Evolutionary conservation across 2,329 filamentous ascomycete species (phyloP), one percentile per base, ranked within the genome.

Genomic region (Arthroderma sp.): DNA sequence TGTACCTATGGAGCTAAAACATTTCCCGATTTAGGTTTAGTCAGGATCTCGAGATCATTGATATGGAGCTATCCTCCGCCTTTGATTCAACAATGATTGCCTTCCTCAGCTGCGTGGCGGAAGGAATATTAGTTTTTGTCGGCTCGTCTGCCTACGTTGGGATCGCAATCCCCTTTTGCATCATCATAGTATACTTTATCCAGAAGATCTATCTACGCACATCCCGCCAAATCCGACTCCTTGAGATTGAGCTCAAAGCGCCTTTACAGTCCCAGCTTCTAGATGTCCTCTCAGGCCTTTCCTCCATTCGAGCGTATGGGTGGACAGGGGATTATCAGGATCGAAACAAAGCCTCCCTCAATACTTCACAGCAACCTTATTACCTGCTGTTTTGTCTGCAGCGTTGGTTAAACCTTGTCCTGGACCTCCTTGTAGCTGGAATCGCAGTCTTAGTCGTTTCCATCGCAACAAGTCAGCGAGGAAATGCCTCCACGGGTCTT

Each of bases 181-280:
- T 63, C 15, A 19, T 61, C 3, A 35, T 60, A 0, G 58, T 72
- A 2, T 72, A 67, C 55, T 9, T 63, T 2, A 55, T 71, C 6
- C 72, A 75, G 56, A 67, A 66, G 9, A 68, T 67, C n/a, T 76
- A 76, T 56, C 67, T 77, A 0, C 67, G 69, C 15, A 77, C 74
- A 0, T 76, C 74, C 0, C 66, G 74, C 0, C 74, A 76, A 53
- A 60, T 76, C 1, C 70, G 74, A 2, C 62, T 74, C 2, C 64
- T 76, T 1, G 73, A 76, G 19, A 66, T 76, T 0, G 74, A 76
- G 59, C 66, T 70, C 4, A 75, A 74, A 51, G 67, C 68, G 0
- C 73, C 73, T 1, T 58, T 76, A 0, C 74, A 73, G 51, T 70
- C 70, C 0, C 68, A 70, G 6, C 73, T 76, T 51, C 56, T 63